These are phyloP conservation scores for Lactarius pseudohatsudake DNA, from an alignment of 768 basidiomycete species.

Conservation along the genomic window DNA sequence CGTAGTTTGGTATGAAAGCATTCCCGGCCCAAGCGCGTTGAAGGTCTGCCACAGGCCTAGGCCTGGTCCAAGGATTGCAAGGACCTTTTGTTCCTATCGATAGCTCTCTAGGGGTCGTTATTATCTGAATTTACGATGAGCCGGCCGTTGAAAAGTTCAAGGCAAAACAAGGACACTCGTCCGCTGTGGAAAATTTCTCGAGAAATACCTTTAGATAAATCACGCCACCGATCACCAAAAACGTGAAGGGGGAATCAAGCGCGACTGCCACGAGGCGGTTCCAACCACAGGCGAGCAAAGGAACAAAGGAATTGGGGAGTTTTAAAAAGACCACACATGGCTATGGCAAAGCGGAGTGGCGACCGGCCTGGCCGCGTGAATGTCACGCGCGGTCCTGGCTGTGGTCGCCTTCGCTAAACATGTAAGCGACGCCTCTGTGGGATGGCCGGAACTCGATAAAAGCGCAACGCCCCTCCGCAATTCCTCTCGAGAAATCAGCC, in stretches of 20 bases:
- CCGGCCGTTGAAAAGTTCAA: background rate
- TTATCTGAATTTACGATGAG: background rate
- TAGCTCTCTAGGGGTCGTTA: background rate
- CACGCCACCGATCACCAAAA: background rate
- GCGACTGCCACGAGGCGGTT: background rate
- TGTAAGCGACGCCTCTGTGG: background rate
- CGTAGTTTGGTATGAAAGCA: background rate
- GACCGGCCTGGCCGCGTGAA: background rate
- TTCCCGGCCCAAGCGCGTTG: background rate
- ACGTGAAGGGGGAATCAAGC: background rate
- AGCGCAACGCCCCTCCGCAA: background rate
- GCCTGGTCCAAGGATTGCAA: background rate
- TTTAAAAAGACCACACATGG: background rate
- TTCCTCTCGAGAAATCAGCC: background rate
- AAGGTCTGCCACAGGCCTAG: background rate
- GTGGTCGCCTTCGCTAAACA: background rate
- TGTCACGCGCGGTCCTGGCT: background rate
- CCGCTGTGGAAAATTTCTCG: background rate
- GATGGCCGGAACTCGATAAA: background rate
- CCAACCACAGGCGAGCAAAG: background rate
- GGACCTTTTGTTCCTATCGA: background rate
- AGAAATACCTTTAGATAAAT: background rate
- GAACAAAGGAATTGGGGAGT: background rate
- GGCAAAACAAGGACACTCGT: background rate
- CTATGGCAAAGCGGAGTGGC: background rate